Conservation (phyloP, 805 yeast genomes). For the Lipomyces chichibuensis region DNA sequence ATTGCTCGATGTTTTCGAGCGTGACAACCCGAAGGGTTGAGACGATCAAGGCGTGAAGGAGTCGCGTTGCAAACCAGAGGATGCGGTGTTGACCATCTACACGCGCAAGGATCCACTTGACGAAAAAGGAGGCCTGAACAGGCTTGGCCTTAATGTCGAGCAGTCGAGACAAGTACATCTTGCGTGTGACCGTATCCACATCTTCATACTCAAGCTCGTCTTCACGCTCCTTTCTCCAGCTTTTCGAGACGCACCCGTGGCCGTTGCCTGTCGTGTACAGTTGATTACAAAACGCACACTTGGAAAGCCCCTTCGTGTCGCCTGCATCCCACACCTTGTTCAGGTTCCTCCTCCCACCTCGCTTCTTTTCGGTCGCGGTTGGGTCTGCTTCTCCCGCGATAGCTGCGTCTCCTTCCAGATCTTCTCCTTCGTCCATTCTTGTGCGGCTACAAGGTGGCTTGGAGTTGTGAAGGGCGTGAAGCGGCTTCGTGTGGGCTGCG, state of each 20-base stretch:
- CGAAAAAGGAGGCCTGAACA: neutral
- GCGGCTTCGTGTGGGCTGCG: no score
- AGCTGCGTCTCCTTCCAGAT: slow-evolving; percentile 2
- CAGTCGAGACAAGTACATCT: no score
- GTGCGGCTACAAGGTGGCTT: no score
- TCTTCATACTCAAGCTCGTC: neutral
- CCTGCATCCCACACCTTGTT: neutral
- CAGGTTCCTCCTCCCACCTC: neutral
- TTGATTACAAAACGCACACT: neutral
- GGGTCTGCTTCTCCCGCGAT: slow-evolving; percentile 3
- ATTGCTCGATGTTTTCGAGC: neutral
- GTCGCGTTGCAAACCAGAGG: slow-evolving; percentile 1
- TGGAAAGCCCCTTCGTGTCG: neutral
- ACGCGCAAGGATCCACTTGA: slow-evolving; percentile 1
- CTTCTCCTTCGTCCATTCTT: slow-evolving; percentile 1
- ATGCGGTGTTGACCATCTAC: neutral
- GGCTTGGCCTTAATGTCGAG: neutral
- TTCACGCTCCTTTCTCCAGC: neutral
- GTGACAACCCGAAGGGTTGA: neutral
- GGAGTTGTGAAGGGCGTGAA: no score
- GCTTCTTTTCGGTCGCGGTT: slow-evolving; percentile 1
- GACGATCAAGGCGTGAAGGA: neutral
- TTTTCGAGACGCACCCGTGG: neutral
- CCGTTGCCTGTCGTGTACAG: neutral
- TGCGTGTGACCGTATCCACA: no score